These are phyloP conservation scores for Leucogyrophana mollusca DNA, from an alignment of 768 basidiomycete genomes.

Conservation along the genomic window DNA sequence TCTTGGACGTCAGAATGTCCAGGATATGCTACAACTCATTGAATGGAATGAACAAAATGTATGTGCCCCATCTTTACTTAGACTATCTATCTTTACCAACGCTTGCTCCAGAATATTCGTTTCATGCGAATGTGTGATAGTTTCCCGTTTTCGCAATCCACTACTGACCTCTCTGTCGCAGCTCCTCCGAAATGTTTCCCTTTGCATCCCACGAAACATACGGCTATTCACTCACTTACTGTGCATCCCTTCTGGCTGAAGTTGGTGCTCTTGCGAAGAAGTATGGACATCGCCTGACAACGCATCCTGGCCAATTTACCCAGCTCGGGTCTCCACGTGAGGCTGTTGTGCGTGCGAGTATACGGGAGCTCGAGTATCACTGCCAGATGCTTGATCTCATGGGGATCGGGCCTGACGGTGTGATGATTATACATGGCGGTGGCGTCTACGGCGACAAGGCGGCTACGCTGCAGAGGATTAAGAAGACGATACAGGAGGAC, in stretches of 20 bases:
- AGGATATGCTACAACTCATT: constrained; percentile 71
- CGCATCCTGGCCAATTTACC: constrained; percentile 87
- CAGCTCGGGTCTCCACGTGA: constrained; percentile 79
- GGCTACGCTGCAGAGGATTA: constrained; percentile 69
- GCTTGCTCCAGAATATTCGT: constrained; percentile 57
- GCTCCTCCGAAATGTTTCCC: constrained; percentile 90
- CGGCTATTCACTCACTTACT: constrained; percentile 82
- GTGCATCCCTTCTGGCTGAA: constrained; percentile 48
- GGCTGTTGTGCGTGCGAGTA: constrained; percentile 69
- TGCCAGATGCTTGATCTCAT: constrained; percentile 85
- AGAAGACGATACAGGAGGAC: constrained; percentile 58
- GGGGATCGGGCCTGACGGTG: constrained; percentile 78
- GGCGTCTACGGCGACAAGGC: constrained; percentile 83
- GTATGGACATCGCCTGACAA: constrained; percentile 77
- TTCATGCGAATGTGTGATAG: constrained; percentile 67
- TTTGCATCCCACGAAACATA: constrained; percentile 81
- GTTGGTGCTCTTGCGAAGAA: constrained; percentile 68
- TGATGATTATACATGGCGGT: constrained; percentile 88
- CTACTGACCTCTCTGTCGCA: constrained; percentile 5
- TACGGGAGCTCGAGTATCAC: constrained; percentile 85
- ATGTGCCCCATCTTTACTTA: constrained; percentile 12
- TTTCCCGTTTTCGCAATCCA: neutral
- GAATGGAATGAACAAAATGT: constrained; percentile 92
- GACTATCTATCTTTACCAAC: neutral
- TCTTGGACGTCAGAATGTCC: constrained; percentile 70